Percentiles rank a stretch among this genome's conserved stretches.
phyloP scores from a whole-genome alignment of 768 basidiomycete genomes.

The Mycena epipterygia region DNA sequence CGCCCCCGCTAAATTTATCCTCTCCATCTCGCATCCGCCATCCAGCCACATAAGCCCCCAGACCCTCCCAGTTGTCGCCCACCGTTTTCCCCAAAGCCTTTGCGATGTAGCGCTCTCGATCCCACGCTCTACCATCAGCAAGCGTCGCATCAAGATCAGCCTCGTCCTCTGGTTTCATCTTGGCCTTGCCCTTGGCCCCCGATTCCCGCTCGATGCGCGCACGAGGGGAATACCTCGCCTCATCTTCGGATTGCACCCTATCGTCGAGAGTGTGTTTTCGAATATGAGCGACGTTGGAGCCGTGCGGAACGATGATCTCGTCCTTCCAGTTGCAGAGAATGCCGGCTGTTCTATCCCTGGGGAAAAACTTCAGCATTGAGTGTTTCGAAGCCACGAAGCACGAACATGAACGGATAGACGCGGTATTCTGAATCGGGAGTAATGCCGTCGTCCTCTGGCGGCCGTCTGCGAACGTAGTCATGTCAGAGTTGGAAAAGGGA shows the following conservation, averaged over 20 bases:
- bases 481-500: not conserved
- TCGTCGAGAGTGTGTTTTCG: not conserved
- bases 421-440: constrained; percentile 12
- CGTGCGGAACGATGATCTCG: not conserved
- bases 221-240: not conserved
- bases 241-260: not conserved
- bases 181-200: too few relatives aligned
- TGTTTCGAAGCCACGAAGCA: not conserved
- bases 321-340: not conserved
- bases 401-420: constrained; percentile 20
- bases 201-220: not conserved
- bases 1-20: too few relatives aligned
- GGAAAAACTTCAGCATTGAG: not conserved
- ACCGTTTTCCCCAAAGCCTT: not conserved
- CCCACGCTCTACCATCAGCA: not conserved
- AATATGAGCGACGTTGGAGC: not conserved
- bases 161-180: not conserved
- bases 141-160: not conserved
- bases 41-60: not conserved
- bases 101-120: not conserved
- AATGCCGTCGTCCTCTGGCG: not conserved
- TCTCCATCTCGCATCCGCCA: not conserved
- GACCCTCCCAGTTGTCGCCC: not conserved
- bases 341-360: not conserved
- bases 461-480: not conserved